Conservation (phyloP, 305 asterid species). For the Euphrasia arctica region DNA sequence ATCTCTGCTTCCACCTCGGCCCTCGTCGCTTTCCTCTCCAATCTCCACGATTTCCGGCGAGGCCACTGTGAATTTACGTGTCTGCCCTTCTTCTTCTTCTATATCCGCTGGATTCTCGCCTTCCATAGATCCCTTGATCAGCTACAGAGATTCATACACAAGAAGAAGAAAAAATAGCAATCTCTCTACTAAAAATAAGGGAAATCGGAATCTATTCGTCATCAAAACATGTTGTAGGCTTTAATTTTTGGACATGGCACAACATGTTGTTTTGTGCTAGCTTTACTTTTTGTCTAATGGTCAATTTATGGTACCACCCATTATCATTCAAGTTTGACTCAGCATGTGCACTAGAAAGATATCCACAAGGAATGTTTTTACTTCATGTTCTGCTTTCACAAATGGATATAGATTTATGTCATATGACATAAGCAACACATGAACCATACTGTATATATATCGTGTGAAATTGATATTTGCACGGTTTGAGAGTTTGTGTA, state of each 20-base stretch:
- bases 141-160: conserved; percentile 26
- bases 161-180: conserved; percentile 25
- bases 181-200: background rate
- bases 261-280: background rate
- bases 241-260: no score
- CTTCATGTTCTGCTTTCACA: conserved; percentile 1
- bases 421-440: background rate
- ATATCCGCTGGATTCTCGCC: conserved; percentile 23
- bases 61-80: conserved; percentile 26
- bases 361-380: conserved; percentile 6
- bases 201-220: no score
- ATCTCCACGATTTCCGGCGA: conserved; percentile 70
- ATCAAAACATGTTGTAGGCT: no score
- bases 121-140: conserved; percentile 20
- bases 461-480: no score
- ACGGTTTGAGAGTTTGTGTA: no score
- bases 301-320: no score
- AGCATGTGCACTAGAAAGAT: background rate
- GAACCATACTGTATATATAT: no score
- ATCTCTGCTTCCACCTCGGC: conserved; percentile 23
- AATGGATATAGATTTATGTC: conserved; percentile 2
- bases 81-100: conserved; percentile 34
- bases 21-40: conserved; percentile 41
- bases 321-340: conserved; percentile 14
- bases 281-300: no score